Evolutionary conservation across 2,329 filamentous ascomycete genomes (phyloP), one percentile per base, ranked within the genome.

Genomic region (Hyphodiscus sp.): DNA sequence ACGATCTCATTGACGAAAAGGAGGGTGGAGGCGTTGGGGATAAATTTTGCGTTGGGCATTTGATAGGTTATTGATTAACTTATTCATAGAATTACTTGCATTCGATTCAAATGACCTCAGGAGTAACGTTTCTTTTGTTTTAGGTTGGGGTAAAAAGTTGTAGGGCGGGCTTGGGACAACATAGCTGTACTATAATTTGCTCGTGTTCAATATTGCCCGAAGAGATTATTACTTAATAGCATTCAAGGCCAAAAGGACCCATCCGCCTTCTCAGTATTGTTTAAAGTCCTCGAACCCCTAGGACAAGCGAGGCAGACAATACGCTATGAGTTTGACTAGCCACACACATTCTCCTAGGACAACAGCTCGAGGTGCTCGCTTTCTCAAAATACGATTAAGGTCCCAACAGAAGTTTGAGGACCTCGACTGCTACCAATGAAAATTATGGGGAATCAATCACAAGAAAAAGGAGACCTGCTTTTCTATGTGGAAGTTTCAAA

Each of bases 11-110:
- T 46, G 9, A 51, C 44, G 45, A 41, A 45, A 42, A 10, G 26
- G 55, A 53, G 49, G 58, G 55, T 43, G 47, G 57, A 51, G 61
- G 63, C 59, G 62, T 61, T 59, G 50, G 33, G 44, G 55, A 51
- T 49, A 54, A 45, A 52, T 51, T 51, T 54, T 38, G 23, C 51
- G 47, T 49, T 42, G 41, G 46, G 46, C 49, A 23, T 53, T 47
- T 47, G 47, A 58, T 58, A 58, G 50, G 51, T 52, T 46, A 47
- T 53, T 58, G 43, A 47, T 53, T 57, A 38, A 45, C 26, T 38
- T 38, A 47, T 53, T 48, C 47, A 54, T 57, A 57, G 56, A 57
- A 42, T 23, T 55, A 41, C 29, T 46, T 41, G 52, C 29, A 54
- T 46, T 53, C 50, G 49, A 49, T 57, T 43, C n/a, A n/a, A n/a